Base-by-base conservation (phyloP, 306 rosid genomes). In the Cucumis hystrix region DNA sequence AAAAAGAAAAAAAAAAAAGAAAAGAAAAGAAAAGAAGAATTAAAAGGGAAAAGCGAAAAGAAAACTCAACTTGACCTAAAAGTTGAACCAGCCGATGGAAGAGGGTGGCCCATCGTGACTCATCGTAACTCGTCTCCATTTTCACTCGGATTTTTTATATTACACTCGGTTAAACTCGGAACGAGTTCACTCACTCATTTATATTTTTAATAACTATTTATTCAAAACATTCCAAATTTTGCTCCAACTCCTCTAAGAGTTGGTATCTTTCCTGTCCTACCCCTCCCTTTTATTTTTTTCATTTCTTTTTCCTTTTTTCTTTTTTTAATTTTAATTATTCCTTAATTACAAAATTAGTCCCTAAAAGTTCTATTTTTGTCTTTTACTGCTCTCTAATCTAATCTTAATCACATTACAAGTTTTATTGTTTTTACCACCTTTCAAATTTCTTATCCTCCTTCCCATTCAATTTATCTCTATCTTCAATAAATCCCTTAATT, bases 31-130 rank as follows among this genome's bases (percentile, higher is more conserved):
- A n/a, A 65, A 37, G 10, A 39, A 12, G 16, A 67, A 67, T 35
- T 67, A 39, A 67, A 66, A 67, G 52, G 55, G 10, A 41, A 67
- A 67, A 67, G 74, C 47, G 77, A 30, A 82, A 74, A 79, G 47
- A 45, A 73, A 17, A 25, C 83, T 35, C 86, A 79, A 88, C 87
- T 84, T 86, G 93, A 80, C 93, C 89, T 81, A 83, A 79, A 77
- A 23, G 80, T 76, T 35, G 87, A 77, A 78, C 28, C 74, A 77
- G 86, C 79, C 62, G 78, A 43, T 51, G 25, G 62, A 30, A 28
- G 61, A 40, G 21, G 65, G 86, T 86, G 86, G 87, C 85, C 78
- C 83, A 75, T 47, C 60, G 17, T 64, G 80, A 87, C 91, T 84
- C 93, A 49, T 25, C 76, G 76, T 74, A 86, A 77, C 83, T 91